Percentiles rank a stretch among this genome's conserved stretches.
These are phyloP conservation scores for Passiflora organensis DNA, from an alignment of 345 rosid genomes.

Conservation along the genomic window DNA sequence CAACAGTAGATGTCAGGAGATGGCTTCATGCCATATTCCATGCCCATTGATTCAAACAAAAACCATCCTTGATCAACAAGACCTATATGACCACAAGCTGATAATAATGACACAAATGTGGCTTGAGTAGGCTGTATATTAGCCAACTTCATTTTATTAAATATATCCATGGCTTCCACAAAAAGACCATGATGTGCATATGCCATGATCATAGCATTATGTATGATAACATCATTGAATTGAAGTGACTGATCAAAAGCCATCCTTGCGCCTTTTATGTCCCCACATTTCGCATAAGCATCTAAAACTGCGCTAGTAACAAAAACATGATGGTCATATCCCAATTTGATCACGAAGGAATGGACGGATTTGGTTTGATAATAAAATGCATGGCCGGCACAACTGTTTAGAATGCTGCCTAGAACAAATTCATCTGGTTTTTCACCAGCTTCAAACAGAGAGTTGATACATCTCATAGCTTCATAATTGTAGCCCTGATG, in stretches of 20 bases:
- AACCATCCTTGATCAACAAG: slow-evolving; percentile 30
- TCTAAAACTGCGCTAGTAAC: slow-evolving; percentile 36
- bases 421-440: slow-evolving; percentile 36
- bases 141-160: slow-evolving; percentile 28
- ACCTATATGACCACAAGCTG: slow-evolving; percentile 40
- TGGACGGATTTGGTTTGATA: slow-evolving; percentile 26
- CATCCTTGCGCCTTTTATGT: slow-evolving; percentile 26
- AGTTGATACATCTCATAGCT: slow-evolving; percentile 22
- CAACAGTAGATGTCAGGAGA: slow-evolving; percentile 37
- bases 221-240: slow-evolving; percentile 26
- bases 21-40: slow-evolving; percentile 28
- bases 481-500: slow-evolving; percentile 22
- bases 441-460: slow-evolving; percentile 18
- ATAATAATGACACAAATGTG: slow-evolving; percentile 37
- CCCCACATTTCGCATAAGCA: slow-evolving; percentile 44
- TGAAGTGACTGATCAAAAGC: slow-evolving; percentile 26
- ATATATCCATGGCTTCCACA: slow-evolving; percentile 31
- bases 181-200: slow-evolving; percentile 37
- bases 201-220: slow-evolving; percentile 38
- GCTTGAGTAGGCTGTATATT: slow-evolving; percentile 31
- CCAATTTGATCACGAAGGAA: slow-evolving; percentile 27
- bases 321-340: slow-evolving; percentile 19
- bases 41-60: slow-evolving; percentile 30
- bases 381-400: slow-evolving; percentile 19
- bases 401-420: slow-evolving; percentile 30